Conservation (phyloP, 108 stramenopile genomes). For the Skeletonema menzelii region DNA sequence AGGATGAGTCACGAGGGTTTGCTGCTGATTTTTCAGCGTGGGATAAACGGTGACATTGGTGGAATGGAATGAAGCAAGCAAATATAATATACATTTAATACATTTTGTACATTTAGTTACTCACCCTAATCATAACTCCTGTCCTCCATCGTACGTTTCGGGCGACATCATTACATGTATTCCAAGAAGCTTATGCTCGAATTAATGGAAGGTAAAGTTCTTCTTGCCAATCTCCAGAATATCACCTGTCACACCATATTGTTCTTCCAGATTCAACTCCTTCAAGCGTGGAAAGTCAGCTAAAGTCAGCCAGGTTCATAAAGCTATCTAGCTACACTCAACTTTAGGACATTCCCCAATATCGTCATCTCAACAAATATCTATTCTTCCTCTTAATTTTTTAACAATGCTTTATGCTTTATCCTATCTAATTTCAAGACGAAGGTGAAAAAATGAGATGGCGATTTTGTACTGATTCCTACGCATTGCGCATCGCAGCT, state of each 20-base stretch:
- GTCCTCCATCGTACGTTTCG: no score
- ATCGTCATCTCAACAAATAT: background rate
- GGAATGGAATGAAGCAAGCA: background rate
- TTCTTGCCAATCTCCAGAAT: background rate
- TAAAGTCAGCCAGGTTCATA: constrained; percentile 13
- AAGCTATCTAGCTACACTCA: background rate
- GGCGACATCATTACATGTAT: no score
- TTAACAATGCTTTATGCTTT: no score
- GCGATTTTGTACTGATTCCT: no score
- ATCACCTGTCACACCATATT: background rate
- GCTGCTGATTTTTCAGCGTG: constrained; percentile 1
- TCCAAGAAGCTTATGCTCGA: no score
- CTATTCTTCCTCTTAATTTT: no score
- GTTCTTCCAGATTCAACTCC: background rate
- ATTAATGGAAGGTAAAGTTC: background rate
- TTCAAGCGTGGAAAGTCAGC: constrained; percentile 9
- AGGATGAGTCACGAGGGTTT: background rate
- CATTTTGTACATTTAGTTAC: no score
- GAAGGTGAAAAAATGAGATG: no score
- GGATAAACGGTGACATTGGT: background rate
- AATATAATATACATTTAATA: background rate
- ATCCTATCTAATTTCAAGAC: no score
- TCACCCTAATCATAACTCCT: no score
- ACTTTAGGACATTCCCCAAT: background rate
- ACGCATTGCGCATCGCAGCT: no score